These are phyloP conservation scores for Coprinellus micaceus DNA, from an alignment of 768 basidiomycete species.

Conservation along the genomic window DNA sequence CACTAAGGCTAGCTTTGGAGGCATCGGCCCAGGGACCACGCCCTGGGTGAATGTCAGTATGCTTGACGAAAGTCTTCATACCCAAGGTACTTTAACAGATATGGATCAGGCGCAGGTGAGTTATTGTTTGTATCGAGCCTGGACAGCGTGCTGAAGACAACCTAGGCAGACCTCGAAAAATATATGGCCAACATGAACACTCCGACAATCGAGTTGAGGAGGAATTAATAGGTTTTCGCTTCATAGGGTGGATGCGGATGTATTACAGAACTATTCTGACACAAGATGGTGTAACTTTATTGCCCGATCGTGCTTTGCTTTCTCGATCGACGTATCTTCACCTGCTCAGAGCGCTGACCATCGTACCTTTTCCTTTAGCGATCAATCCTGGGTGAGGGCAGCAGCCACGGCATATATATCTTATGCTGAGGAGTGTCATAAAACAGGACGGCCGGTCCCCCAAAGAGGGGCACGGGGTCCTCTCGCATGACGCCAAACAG, in stretches of 20 bases:
- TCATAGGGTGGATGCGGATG: no score
- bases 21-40: conserved; percentile 18
- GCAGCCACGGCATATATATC: no score
- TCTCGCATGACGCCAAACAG: background rate
- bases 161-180: conserved; percentile 10
- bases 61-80: conserved; percentile 53
- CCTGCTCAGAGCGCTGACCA: no score
- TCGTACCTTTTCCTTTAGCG: no score
- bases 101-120: conserved; percentile 70
- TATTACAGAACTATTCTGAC: no score
- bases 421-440: no score
- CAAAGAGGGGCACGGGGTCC: no score
- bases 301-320: background rate
- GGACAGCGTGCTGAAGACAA: no score
- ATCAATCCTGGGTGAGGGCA: no score
- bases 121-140: background rate
- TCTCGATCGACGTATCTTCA: no score
- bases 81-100: conserved; percentile 30
- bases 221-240: background rate
- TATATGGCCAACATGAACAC: conserved; percentile 9
- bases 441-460: no score
- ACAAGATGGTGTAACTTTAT: background rate
- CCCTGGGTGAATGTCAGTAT: conserved; percentile 45
- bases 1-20: conserved; percentile 57
- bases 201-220: background rate